Evolutionary conservation across 805 yeast species (phyloP), one percentile per base, ranked within the genome.

Genomic region (Wickerhamomyces sydowiorum): DNA sequence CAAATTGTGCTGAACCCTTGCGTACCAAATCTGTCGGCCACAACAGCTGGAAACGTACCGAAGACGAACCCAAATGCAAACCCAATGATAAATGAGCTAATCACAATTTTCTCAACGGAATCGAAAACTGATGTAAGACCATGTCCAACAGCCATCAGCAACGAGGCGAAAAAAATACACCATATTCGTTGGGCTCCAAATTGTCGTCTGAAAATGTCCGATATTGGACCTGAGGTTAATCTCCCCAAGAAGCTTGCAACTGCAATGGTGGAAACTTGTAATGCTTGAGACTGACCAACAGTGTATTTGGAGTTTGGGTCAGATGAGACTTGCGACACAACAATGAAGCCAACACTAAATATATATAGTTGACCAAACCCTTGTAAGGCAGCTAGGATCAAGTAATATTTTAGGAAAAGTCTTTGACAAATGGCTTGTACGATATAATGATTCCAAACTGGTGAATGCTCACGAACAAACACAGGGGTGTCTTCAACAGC

Each of bases 321-420:
- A 2, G 66, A 56, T 47, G 53, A 61, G 12, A 64, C 59, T 47
- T 70, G 73, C 0, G 75, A 70, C 39, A 65, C 72, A 9, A 82
- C 84, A n/a, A 85, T 70, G 52, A 79, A 84, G 0, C 95, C 95
- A 28, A 85, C 80, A 3, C 85, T 73, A 53, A 72, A 85, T 22
- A 85, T 83, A 54, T 83, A 85, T 59, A 77, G 74, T 56, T 83
- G 90, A 4, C 89, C 86, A 34, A 79, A 66, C 1, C 86, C 82
- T 54, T 81, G 75, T 35, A 76, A 61, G 5, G 75, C 58, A 0
- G 85, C 76, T 20, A 82, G 64, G n/a, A 78, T 67, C 7, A 76
- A 36, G 49, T 69, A 80, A 48, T 78, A 82, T 8, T 71, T 61
- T 17, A 80, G 46, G 44, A 79, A 84, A 2, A 62, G 29, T 20